Conservation (phyloP, 371 early-diverging fungal species). For the Syncephalastrum racemosum region DNA sequence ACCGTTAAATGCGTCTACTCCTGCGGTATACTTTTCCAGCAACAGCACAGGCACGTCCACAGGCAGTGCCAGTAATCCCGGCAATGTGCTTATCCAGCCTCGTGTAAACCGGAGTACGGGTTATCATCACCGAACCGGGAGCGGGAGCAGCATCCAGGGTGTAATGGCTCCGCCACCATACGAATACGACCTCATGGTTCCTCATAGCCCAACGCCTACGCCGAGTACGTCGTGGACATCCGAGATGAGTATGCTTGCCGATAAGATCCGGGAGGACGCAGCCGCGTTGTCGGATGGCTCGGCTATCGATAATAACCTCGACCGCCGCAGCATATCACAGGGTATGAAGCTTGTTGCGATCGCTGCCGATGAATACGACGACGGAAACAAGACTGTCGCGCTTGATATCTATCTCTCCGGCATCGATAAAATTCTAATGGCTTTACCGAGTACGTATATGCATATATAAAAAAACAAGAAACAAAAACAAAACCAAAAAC, state of each 20-base stretch:
- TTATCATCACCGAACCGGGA: slow-evolving; percentile 5
- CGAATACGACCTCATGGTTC: slow-evolving; percentile 9
- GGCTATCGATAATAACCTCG: slow-evolving; percentile 6
- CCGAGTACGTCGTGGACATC: slow-evolving; percentile 42
- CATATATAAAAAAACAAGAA: neutral
- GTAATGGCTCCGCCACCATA: slow-evolving; percentile 14
- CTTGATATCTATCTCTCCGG: slow-evolving; percentile 56
- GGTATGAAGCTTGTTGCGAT: slow-evolving; percentile 57
- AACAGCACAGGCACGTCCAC: slow-evolving; percentile 1
- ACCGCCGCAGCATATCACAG: slow-evolving; percentile 21
- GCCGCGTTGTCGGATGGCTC: slow-evolving; percentile 5
- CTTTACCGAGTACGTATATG: slow-evolving; percentile 49
- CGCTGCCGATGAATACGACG: slow-evolving; percentile 56
- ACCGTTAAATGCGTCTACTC: slow-evolving; percentile 19
- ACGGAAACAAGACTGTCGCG: slow-evolving; percentile 48
- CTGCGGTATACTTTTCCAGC: slow-evolving; percentile 15
- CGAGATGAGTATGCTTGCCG: slow-evolving; percentile 37
- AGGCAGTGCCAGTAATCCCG: no score
- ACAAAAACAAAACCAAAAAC: no score
- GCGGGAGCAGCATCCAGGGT: slow-evolving; percentile 3
- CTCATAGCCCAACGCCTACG: slow-evolving; percentile 21
- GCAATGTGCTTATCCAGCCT: slow-evolving; percentile 9
- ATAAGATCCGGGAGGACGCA: slow-evolving; percentile 36
- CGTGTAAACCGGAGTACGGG: slow-evolving; percentile 16
- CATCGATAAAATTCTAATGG: slow-evolving; percentile 51